Conservation (phyloP, 352 stramenopile genomes). For the Phytopythium aichiense region DNA sequence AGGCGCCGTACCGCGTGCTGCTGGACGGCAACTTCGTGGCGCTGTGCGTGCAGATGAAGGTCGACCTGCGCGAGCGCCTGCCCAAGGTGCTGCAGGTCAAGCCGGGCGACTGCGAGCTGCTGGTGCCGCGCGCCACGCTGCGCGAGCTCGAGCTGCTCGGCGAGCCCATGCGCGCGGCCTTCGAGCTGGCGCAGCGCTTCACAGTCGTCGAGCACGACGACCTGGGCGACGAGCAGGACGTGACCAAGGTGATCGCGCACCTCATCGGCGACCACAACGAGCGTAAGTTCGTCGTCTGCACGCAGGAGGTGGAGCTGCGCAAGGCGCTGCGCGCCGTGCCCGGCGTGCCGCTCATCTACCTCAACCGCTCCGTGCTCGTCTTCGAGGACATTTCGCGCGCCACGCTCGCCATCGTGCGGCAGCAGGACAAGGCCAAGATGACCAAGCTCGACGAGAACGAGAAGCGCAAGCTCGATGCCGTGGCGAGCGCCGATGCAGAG, state of each 20-base stretch:
- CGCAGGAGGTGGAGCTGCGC: slow-evolving; percentile 80
- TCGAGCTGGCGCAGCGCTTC: slow-evolving; percentile 66
- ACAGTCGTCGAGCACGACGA: slow-evolving; percentile 50
- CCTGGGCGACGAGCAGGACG: slow-evolving; percentile 29
- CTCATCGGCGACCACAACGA: slow-evolving; percentile 74
- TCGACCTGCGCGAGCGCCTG: slow-evolving; percentile 71
- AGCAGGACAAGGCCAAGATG: slow-evolving; percentile 72
- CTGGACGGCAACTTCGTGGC: slow-evolving; percentile 86
- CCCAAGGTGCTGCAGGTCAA: slow-evolving; percentile 85
- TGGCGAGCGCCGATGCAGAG: slow-evolving; percentile 14
- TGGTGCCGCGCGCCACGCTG: slow-evolving; percentile 60
- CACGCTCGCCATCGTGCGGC: slow-evolving; percentile 74
- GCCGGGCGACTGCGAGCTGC: slow-evolving; percentile 62
- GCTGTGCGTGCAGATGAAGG: slow-evolving; percentile 87
- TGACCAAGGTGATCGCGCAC: slow-evolving; percentile 45
- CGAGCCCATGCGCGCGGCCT: slow-evolving; percentile 50
- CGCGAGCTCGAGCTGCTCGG: slow-evolving; percentile 73
- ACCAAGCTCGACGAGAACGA: slow-evolving; percentile 67
- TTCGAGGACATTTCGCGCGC: slow-evolving; percentile 82
- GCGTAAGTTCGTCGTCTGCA: slow-evolving; percentile 80
- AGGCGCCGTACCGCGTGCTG: slow-evolving; percentile 74
- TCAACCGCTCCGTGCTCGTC: slow-evolving; percentile 85
- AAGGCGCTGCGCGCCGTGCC: slow-evolving; percentile 61
- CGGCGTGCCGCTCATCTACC: slow-evolving; percentile 80
- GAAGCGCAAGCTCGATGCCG: slow-evolving; percentile 69